Conservation (phyloP, 768 basidiomycete species). For the Rhodosporidiobolus odoratus region DNA sequence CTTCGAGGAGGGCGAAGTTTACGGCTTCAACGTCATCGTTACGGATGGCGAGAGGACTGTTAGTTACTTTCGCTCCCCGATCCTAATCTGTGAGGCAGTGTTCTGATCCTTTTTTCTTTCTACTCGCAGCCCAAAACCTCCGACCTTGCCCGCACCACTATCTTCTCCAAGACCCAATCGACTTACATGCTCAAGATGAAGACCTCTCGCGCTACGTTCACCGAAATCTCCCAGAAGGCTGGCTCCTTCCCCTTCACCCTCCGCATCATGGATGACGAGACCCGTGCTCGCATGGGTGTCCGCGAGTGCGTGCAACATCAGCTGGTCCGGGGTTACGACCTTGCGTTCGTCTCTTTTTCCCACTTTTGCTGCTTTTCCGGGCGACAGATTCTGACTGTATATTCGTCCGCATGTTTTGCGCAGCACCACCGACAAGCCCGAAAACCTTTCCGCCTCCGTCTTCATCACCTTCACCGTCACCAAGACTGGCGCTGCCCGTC, state of each 20-base stretch:
- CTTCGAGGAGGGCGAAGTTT: constrained; percentile 90
- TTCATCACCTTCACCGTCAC: constrained; percentile 95
- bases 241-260: constrained; percentile 98
- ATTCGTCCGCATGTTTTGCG: constrained; percentile 42
- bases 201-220: constrained; percentile 91
- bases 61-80: constrained; percentile 29
- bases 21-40: constrained; percentile 85
- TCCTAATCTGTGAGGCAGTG: background rate
- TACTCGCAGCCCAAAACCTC: constrained; percentile 73
- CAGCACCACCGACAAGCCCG: constrained; percentile 57
- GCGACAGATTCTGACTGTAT: background rate
- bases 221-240: constrained; percentile 95
- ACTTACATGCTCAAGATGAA: constrained; percentile 98
- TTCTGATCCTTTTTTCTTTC: background rate
- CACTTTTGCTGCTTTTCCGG: background rate
- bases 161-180: constrained; percentile 68
- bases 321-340: constrained; percentile 89
- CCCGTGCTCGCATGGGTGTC: constrained; percentile 86
- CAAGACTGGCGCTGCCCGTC: constrained; percentile 76
- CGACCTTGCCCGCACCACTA: constrained; percentile 70
- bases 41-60: constrained; percentile 87
- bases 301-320: constrained; percentile 93
- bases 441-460: constrained; percentile 86
- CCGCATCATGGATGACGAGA: constrained; percentile 89
- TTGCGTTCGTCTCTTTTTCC: constrained; percentile 59